A percentile compares a stretch with the other conserved stretches of the same genome.
These are phyloP conservation scores for Aciculosporium take DNA, from an alignment of 2,329 filamentous ascomycete genomes.

Conservation along the genomic window DNA sequence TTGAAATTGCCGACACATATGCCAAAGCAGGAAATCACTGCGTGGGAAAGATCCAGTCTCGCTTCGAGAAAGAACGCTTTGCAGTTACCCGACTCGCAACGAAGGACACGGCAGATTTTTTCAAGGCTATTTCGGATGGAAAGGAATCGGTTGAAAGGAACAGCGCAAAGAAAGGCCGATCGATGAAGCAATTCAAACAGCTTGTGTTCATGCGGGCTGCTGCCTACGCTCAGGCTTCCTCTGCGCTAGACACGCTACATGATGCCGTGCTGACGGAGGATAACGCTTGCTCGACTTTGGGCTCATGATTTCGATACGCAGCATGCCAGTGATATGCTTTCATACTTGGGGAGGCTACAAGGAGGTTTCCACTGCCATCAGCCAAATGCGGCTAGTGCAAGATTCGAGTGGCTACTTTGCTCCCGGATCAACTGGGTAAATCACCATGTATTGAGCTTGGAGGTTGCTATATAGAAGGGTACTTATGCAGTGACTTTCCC, in stretches of 20 bases:
- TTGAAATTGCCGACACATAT: slow-evolving; percentile 3
- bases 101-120: not conserved
- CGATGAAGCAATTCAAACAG: slow-evolving; percentile 1
- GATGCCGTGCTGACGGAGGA: not conserved
- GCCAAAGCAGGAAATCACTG: slow-evolving; percentile 4
- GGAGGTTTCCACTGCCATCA: not conserved
- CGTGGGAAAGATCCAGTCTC: slow-evolving; percentile 5
- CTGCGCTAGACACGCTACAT: not conserved
- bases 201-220: not conserved
- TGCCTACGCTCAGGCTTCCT: not conserved
- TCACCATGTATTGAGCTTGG: not conserved
- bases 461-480: not conserved
- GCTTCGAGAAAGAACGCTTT: slow-evolving; percentile 3
- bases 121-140: not conserved
- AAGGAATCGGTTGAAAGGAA: not conserved
- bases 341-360: not conserved
- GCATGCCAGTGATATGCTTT: not conserved
- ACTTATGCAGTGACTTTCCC: not conserved
- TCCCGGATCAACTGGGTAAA: not conserved
- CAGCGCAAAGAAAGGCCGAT: not conserved
- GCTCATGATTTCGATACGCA: not conserved
- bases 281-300: no score
- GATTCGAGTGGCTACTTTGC: not conserved
- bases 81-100: not conserved
- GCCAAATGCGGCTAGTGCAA: not conserved